Conservation (phyloP, 352 stramenopile genomes). For the Pythium scleroteichum region DNA sequence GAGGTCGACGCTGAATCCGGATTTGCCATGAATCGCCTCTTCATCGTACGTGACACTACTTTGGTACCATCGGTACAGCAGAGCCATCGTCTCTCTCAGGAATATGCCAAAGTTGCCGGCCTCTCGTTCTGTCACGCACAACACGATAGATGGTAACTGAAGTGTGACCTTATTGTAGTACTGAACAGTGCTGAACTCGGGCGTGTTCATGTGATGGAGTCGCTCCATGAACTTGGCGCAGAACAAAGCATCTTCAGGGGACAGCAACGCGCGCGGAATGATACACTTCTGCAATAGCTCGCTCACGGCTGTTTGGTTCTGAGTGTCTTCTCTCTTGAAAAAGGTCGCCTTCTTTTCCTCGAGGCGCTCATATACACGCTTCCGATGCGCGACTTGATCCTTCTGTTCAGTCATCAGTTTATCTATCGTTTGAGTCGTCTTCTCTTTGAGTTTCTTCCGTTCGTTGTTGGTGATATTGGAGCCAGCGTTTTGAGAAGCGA, state of each 20-base stretch:
- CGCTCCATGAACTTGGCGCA: conserved; percentile 85
- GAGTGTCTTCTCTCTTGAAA: conserved; percentile 45
- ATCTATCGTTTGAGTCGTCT: conserved; percentile 76
- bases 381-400: conserved; percentile 82
- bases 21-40: conserved; percentile 67
- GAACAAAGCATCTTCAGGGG: conserved; percentile 83
- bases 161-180: conserved; percentile 83
- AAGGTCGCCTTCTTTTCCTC: conserved; percentile 72
- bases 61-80: conserved; percentile 80
- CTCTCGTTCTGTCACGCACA: conserved; percentile 84
- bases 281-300: conserved; percentile 84
- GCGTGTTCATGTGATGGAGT: conserved; percentile 71
- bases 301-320: conserved; percentile 50
- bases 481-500: conserved; percentile 33
- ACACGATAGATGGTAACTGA: conserved; percentile 74
- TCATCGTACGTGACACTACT: conserved; percentile 78
- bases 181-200: conserved; percentile 73
- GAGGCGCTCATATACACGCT: conserved; percentile 78
- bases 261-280: conserved; percentile 73
- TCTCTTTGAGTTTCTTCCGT: conserved; percentile 82
- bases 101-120: conserved; percentile 88
- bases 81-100: conserved; percentile 71
- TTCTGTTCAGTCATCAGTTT: conserved; percentile 85
- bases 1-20: conserved; percentile 76
- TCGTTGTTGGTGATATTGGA: conserved; percentile 52